Percentiles rank a stretch among this genome's conserved stretches.
Conservation (phyloP, 805 yeast genomes). For the Barnettozyma salicaria region DNA sequence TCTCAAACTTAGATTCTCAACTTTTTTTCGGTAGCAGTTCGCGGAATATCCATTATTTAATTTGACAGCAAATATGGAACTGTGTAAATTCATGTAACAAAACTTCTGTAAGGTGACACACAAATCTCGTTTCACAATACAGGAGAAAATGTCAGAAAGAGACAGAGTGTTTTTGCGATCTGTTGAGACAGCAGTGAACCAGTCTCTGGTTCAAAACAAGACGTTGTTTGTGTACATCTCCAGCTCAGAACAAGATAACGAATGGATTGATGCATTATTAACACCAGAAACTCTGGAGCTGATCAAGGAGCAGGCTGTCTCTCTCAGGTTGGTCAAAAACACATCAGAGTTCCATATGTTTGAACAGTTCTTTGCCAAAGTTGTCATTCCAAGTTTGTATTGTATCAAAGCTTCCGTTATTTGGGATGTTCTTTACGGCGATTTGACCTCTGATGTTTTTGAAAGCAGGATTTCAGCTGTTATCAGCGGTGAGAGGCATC, state of each 20-base stretch:
- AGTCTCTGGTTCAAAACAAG: slow-evolving; percentile 31
- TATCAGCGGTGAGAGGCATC: slow-evolving; percentile 4
- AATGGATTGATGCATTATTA: slow-evolving; percentile 21
- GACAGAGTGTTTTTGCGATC: slow-evolving; percentile 21
- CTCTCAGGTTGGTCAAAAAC: slow-evolving; percentile 35
- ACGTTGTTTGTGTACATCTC: slow-evolving; percentile 38
- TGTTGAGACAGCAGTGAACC: slow-evolving; percentile 36
- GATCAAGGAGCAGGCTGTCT: slow-evolving; percentile 30
- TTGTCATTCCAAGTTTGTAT: slow-evolving; percentile 49
- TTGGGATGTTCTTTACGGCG: slow-evolving; percentile 37
- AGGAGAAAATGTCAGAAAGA: slow-evolving; percentile 17
- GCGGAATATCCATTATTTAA: too few species aligned
- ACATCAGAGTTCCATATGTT: slow-evolving; percentile 43
- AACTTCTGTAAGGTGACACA: too few species aligned
- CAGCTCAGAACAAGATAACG: slow-evolving; percentile 20
- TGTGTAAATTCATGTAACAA: too few species aligned
- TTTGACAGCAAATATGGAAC: not conserved
- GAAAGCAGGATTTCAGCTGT: slow-evolving; percentile 12
- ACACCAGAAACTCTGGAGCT: slow-evolving; percentile 13
- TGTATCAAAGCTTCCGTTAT: slow-evolving; percentile 45
- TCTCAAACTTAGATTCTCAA: too few species aligned
- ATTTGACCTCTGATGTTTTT: slow-evolving; percentile 26
- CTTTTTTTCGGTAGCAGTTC: too few species aligned
- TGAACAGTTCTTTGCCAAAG: slow-evolving; percentile 48
- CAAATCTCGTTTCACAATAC: too few species aligned